Conservation (phyloP, 2,329 filamentous ascomycete genomes). For the Ilyonectria destructans region DNA sequence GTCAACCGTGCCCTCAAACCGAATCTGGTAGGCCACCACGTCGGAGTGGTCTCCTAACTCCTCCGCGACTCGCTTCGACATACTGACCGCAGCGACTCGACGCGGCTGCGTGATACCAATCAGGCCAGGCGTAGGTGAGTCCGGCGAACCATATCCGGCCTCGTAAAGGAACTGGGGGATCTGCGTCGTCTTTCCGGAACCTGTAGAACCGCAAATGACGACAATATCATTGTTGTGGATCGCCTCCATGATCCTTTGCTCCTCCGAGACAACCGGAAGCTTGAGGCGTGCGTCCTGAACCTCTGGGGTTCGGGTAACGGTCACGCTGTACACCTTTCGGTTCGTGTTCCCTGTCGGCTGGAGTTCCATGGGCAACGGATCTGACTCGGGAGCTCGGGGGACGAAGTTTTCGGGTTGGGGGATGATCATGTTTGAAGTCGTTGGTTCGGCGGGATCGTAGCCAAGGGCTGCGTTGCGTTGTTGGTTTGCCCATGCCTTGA, state of each 20-base stretch:
- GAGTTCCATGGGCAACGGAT: slow-evolving; percentile 79
- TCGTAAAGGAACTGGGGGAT: slow-evolving; percentile 97
- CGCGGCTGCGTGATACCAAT: slow-evolving; percentile 96
- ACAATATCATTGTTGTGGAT: slow-evolving; percentile 93
- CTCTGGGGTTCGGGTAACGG: slow-evolving; percentile 78
- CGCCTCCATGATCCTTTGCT: slow-evolving; percentile 98
- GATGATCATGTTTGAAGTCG: slow-evolving; percentile 64
- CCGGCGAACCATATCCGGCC: slow-evolving; percentile 87
- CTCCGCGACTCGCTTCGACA: slow-evolving; percentile 91
- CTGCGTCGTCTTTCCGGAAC: slow-evolving; percentile 98
- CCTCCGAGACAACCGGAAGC: slow-evolving; percentile 92
- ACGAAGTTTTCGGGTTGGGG: slow-evolving; percentile 75
- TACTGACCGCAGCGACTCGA: slow-evolving; percentile 95
- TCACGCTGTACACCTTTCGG: slow-evolving; percentile 84
- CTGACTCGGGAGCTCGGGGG: slow-evolving; percentile 78
- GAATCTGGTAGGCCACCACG: slow-evolving; percentile 92
- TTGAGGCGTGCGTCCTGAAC: slow-evolving; percentile 86
- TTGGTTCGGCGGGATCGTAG: slow-evolving; percentile 65
- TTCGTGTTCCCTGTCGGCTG: slow-evolving; percentile 72
- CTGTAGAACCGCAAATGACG: slow-evolving; percentile 94
- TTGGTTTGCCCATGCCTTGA: slow-evolving; percentile 93
- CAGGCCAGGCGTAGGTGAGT: slow-evolving; percentile 88
- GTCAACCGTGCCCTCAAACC: slow-evolving; percentile 89
- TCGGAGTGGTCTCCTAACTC: slow-evolving; percentile 86
- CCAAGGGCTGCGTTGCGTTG: slow-evolving; percentile 90